Conservation (phyloP, 441 rosid genomes). For the Adansonia grandidieri region DNA sequence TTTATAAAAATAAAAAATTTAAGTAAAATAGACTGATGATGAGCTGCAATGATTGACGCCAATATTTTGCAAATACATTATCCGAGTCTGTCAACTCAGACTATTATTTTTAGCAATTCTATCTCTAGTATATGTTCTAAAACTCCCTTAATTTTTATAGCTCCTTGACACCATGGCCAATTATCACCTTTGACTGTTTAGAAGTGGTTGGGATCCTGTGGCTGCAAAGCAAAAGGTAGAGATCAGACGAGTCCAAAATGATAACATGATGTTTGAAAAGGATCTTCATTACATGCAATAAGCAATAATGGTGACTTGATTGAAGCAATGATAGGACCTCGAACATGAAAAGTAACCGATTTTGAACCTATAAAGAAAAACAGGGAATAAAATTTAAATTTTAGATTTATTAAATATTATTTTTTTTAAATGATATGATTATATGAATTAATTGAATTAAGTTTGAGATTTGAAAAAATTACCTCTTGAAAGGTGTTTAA, state of each 20-base stretch:
- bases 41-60: conserved; percentile 21
- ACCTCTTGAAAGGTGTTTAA: not conserved
- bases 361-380: not conserved
- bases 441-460: no score
- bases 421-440: no score
- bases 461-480: not conserved
- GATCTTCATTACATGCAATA: no score
- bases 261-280: no score
- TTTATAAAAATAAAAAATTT: no score
- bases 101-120: conserved; percentile 15
- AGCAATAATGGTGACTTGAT: not conserved
- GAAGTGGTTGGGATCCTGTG: conserved; percentile 59
- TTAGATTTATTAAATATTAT: no score
- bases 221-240: conserved; percentile 46
- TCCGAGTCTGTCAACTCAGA: conserved; percentile 18
- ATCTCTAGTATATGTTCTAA: not conserved
- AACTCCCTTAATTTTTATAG: not conserved
- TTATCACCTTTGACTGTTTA: conserved; percentile 50
- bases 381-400: no score
- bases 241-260: not conserved
- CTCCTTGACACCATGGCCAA: conserved; percentile 19
- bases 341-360: not conserved
- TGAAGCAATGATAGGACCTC: not conserved
- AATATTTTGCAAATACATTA: conserved; percentile 18
- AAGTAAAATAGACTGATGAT: not conserved